Conservation (phyloP, 2,329 filamentous ascomycete species). For the Polychaeton citri region DNA sequence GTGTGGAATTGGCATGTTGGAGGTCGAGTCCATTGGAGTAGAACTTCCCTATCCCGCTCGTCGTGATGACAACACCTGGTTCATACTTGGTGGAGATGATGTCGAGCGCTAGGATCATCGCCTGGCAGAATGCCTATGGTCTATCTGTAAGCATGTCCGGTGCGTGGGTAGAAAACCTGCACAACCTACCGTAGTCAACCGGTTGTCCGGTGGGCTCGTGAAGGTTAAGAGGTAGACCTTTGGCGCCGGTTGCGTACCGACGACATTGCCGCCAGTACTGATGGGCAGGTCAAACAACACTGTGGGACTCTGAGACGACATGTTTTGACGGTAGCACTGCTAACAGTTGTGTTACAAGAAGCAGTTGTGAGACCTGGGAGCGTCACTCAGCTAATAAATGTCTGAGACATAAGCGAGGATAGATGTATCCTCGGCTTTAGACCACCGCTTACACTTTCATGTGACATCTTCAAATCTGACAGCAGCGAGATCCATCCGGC, state of each 20-base stretch:
- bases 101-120: constrained; percentile 59
- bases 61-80: constrained; percentile 65
- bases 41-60: constrained; percentile 63
- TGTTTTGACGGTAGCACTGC: too few relatives aligned
- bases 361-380: too few relatives aligned
- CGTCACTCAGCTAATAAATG: too few relatives aligned
- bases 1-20: constrained; percentile 46
- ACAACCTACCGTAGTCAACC: constrained; percentile 43
- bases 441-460: too few relatives aligned
- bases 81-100: constrained; percentile 55
- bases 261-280: constrained; percentile 32
- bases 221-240: constrained; percentile 62
- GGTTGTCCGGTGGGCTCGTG: constrained; percentile 60
- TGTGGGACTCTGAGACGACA: not conserved
- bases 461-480: too few relatives aligned
- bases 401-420: too few relatives aligned
- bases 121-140: constrained; percentile 43
- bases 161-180: not conserved
- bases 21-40: constrained; percentile 76
- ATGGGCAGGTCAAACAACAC: constrained; percentile 19
- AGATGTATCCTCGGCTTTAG: too few relatives aligned
- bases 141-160: not conserved
- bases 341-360: too few relatives aligned
- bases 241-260: constrained; percentile 47
- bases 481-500: too few relatives aligned